These are phyloP conservation scores for Trichoderma gracile DNA, from an alignment of 2,329 filamentous ascomycete genomes.

Conservation along the genomic window DNA sequence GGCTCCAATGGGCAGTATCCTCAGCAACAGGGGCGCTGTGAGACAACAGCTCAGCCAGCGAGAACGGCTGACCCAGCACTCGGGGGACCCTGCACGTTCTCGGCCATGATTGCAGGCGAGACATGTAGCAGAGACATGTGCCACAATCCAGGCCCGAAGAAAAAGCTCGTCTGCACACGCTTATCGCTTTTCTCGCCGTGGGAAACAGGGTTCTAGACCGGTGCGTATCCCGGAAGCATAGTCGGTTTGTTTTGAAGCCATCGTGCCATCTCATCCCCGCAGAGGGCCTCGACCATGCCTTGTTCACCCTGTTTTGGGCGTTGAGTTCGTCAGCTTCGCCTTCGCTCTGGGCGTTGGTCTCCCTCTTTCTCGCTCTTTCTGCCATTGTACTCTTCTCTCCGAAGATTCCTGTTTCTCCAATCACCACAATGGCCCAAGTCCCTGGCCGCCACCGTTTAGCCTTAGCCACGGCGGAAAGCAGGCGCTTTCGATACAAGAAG, in stretches of 20 bases:
- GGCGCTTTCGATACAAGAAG: neutral
- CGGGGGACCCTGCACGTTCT: slow-evolving; percentile 20
- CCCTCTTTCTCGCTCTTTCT: neutral
- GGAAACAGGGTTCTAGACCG: slow-evolving; percentile 9
- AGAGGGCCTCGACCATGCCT: slow-evolving; percentile 15
- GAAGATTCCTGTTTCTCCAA: slow-evolving; percentile 12
- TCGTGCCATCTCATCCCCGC: slow-evolving; percentile 1
- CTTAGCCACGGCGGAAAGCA: neutral
- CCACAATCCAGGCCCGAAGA: neutral
- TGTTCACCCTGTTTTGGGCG: neutral
- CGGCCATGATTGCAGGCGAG: slow-evolving; percentile 18
- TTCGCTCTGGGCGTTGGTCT: too few relatives aligned
- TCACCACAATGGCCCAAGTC: neutral
- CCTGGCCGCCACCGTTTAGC: slow-evolving; percentile 5
- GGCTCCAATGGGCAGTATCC: slow-evolving; percentile 15
- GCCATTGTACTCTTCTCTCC: neutral
- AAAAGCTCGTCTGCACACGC: neutral
- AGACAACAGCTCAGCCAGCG: slow-evolving; percentile 22
- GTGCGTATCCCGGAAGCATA: slow-evolving; percentile 16
- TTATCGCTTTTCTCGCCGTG: neutral
- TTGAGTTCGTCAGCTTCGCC: too few relatives aligned
- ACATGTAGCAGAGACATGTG: slow-evolving; percentile 14
- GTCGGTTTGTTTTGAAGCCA: slow-evolving; percentile 8
- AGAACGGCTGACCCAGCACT: slow-evolving; percentile 8
- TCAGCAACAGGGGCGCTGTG: slow-evolving; percentile 19